Base-by-base conservation (phyloP, 768 basidiomycete species). In the Leucosporidium creatinivorum region DNA sequence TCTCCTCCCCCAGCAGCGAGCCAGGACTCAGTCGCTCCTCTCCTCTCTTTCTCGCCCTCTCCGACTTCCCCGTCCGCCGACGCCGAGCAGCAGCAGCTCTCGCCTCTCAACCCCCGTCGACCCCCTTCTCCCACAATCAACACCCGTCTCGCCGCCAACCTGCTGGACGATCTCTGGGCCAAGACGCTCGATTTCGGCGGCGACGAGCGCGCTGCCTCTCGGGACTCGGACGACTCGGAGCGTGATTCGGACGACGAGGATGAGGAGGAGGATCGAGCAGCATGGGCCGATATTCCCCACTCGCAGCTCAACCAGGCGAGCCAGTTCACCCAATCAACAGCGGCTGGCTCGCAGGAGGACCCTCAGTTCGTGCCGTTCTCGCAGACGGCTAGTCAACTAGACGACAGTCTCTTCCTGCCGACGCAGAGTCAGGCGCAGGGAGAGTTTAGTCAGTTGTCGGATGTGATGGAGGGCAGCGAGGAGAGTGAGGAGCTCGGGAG, bases 91-190 rank as follows among this genome's bases (percentile, higher is more conserved):
- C n/a, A n/a, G n/a, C 8, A 4, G 26, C 52, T 25, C 52, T 54
- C 39, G 25, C 55, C 64, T 6, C 28, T 52, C 59, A 66, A 69
- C 28, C 63, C 66, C 0, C 33, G 67, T 47, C 68, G 70, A 10
- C 70, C 75, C 5, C 79, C 80, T 3, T 81, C 80, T 1, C 81
- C 98, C 9, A 99, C 96, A 1, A 91, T 98, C 73, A 96, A 96
- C 77, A 99, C 96, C 33, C 93, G 92, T 77, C 90, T 91, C 70
- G 96, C 96, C 5, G 82, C 96, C 44, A 89, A 85, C 18, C 92
- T 97, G 75, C 91, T 98, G 51, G 92, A 93, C 79, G 88, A 87
- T 61, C 92, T 98, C 88, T 98, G 93, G 77, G 94, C 96, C 77
- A 77, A 78, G 60, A 80, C 80, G 21, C 76, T 81, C 47, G 76